phyloP scores from a whole-genome alignment of 1,284 basidiomycete genomes.

The Heterobasidion irregulare region DNA sequence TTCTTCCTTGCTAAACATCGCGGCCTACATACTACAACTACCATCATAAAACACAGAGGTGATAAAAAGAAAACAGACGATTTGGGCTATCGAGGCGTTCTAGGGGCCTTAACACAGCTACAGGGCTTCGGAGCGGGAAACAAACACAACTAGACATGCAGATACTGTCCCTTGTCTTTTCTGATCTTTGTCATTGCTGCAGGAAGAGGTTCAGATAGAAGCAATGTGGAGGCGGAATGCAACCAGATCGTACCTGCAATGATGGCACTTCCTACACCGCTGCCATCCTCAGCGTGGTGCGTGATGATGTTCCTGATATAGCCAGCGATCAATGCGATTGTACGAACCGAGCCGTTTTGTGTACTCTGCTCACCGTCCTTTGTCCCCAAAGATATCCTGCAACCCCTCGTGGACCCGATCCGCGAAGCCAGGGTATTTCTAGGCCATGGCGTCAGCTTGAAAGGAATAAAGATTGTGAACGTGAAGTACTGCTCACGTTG shows the following conservation, averaged over 20 bases:
- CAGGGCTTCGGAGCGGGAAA: background rate
- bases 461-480: background rate
- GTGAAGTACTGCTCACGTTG: slow-evolving; percentile 55
- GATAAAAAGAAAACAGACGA: background rate
- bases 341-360: background rate
- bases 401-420: slow-evolving; percentile 86
- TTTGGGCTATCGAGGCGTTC: background rate
- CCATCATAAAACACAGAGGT: background rate
- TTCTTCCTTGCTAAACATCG: too few relatives aligned
- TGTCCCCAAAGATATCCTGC: slow-evolving; percentile 89
- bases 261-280: slow-evolving; percentile 92
- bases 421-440: slow-evolving; percentile 95
- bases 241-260: slow-evolving; percentile 66
- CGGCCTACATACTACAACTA: too few relatives aligned
- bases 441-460: background rate
- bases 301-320: slow-evolving; percentile 70
- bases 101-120: background rate
- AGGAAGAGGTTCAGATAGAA: background rate
- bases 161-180: slow-evolving; percentile 37
- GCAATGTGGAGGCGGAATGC: background rate
- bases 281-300: slow-evolving; percentile 91
- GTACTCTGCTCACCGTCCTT: slow-evolving; percentile 59
- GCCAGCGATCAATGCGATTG: background rate
- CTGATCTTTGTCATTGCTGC: slow-evolving; percentile 59
- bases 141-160: slow-evolving; percentile 22